A percentile compares a stretch with the other conserved stretches of the same genome.
Evolutionary conservation across 805 yeast species (phyloP).

Genomic region (Candida wancherniae): DNA sequence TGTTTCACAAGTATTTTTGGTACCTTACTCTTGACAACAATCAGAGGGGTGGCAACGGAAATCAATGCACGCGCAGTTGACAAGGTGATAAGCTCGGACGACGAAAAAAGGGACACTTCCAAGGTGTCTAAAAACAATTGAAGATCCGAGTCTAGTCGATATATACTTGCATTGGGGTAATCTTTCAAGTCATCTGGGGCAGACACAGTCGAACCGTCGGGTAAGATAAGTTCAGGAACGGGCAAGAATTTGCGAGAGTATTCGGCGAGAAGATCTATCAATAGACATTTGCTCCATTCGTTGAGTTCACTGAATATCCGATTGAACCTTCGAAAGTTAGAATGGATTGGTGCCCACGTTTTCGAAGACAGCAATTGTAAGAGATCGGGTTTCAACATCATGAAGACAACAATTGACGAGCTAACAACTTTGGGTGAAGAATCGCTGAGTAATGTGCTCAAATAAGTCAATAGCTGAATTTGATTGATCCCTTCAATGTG

Average conservation of each 20-base stretch:
- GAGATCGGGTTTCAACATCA: constrained; percentile 32
- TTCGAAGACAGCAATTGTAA: constrained; percentile 26
- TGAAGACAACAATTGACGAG: constrained; percentile 56
- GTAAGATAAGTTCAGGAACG: constrained; percentile 41
- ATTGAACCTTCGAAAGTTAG: constrained; percentile 59
- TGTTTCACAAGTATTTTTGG: constrained; percentile 47
- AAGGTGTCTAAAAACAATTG: constrained; percentile 48
- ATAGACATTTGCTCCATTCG: constrained; percentile 61
- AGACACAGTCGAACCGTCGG: constrained; percentile 27
- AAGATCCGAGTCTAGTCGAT: constrained; percentile 52
- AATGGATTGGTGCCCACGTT: constrained; percentile 61
- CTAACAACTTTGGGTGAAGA: constrained; percentile 63
- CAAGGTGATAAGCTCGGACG: constrained; percentile 57
- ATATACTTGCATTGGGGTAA: constrained; percentile 30
- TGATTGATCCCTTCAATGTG: constrained; percentile 35
- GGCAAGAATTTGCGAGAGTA: constrained; percentile 62
- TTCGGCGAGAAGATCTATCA: constrained; percentile 59
- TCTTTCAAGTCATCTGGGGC: constrained; percentile 34
- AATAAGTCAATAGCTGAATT: constrained; percentile 45
- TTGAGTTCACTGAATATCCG: constrained; percentile 50
- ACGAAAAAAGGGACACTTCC: constrained; percentile 42
- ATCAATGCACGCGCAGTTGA: constrained; percentile 54
- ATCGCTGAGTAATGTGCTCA: constrained; percentile 60
- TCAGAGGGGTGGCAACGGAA: constrained; percentile 54
- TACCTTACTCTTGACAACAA: constrained; percentile 45